A percentile compares a stretch with the other conserved stretches of the same genome.
These are phyloP conservation scores for Phytopythium delawarense DNA, from an alignment of 352 stramenopile genomes.

Conservation along the genomic window DNA sequence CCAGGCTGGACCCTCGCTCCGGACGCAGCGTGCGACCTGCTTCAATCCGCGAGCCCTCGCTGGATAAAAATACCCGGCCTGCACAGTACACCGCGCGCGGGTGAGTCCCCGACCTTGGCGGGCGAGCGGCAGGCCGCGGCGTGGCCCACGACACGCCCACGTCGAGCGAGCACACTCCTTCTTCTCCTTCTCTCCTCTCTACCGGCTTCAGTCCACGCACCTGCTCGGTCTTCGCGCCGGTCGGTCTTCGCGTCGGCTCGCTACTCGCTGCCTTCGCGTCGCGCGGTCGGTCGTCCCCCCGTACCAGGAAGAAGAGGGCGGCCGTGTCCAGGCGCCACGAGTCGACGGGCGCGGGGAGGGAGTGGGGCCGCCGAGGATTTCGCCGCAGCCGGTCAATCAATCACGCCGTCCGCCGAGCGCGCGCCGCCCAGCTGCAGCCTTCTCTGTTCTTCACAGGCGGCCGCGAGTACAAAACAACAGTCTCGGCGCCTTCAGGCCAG, in stretches of 20 bases:
- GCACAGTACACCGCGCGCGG: neutral
- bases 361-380: neutral
- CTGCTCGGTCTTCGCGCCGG: neutral
- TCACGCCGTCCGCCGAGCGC: neutral
- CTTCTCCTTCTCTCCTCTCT: neutral
- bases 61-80: slow-evolving; percentile 1
- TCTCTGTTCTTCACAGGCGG: slow-evolving; percentile 7
- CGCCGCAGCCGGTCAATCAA: slow-evolving; percentile 3
- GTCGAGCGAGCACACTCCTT: neutral
- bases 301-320: neutral
- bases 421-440: neutral
- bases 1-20: neutral
- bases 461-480: slow-evolving; percentile 4
- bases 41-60: neutral
- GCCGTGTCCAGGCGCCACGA: neutral
- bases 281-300: too few relatives aligned
- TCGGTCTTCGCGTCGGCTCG: neutral
- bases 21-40: neutral
- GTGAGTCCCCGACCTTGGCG: neutral
- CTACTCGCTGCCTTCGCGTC: neutral
- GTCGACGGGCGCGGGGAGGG: neutral
- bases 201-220: neutral
- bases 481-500: too few relatives aligned
- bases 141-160: too few relatives aligned
- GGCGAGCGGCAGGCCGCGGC: neutral